phyloP scores from a whole-genome alignment of 2,329 filamentous ascomycete species.

The Cadophora malorum region DNA sequence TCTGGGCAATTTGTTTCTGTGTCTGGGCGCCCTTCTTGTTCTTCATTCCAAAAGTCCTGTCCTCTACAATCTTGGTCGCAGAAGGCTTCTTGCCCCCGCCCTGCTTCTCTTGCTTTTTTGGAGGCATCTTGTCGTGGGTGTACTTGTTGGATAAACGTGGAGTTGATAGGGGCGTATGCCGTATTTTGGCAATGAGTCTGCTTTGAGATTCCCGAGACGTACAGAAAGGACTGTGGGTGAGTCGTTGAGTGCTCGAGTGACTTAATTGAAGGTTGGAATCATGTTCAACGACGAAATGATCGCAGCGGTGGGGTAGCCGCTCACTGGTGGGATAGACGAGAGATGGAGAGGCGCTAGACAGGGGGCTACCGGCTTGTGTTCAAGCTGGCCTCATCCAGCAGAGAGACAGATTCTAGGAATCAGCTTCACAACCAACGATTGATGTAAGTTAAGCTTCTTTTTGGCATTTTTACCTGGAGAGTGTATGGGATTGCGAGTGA shows the following conservation, averaged over 20 bases:
- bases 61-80: conserved; percentile 68
- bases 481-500: background rate
- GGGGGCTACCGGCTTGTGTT: conserved; percentile 8
- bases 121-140: conserved; percentile 65
- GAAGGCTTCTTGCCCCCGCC: conserved; percentile 60
- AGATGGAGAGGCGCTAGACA: conserved; percentile 30
- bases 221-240: conserved; percentile 43
- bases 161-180: conserved; percentile 22
- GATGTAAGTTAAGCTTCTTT: conserved; percentile 13
- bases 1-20: conserved; percentile 87
- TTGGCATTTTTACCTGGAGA: background rate
- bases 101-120: conserved; percentile 65
- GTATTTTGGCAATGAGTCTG: background rate
- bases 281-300: conserved; percentile 29
- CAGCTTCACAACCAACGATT: conserved; percentile 30
- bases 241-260: conserved; percentile 30
- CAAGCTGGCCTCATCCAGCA: conserved; percentile 45
- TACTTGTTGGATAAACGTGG: background rate
- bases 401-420: conserved; percentile 20
- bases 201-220: conserved; percentile 12
- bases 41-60: conserved; percentile 99
- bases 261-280: conserved; percentile 21
- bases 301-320: conserved; percentile 36
- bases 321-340: conserved; percentile 42
- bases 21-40: conserved; percentile 96